These are phyloP conservation scores for Ustilago curta DNA, from an alignment of 1,284 basidiomycete genomes.

Conservation along the genomic window DNA sequence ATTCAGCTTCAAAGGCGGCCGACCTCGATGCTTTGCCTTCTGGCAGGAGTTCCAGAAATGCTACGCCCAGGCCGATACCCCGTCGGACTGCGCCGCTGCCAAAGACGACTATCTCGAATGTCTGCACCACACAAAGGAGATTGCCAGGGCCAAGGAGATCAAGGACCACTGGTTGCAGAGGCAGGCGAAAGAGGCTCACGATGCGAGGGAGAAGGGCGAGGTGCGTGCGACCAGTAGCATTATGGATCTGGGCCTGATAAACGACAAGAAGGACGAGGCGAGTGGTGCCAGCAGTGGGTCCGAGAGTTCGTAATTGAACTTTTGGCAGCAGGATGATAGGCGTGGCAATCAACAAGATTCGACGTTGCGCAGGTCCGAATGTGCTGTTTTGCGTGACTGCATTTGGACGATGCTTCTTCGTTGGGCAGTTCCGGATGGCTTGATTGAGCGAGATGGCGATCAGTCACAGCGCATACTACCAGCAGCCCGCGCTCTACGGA, in stretches of 20 bases:
- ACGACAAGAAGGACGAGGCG: conserved; percentile 8
- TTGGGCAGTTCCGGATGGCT: too few species aligned
- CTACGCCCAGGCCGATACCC: conserved; percentile 84
- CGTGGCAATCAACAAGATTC: too few species aligned
- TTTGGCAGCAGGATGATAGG: too few species aligned
- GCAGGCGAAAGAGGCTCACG: conserved; percentile 55
- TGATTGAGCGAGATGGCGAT: too few species aligned
- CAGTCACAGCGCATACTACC: too few species aligned
- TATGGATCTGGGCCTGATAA: conserved; percentile 58
- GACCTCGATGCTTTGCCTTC: conserved; percentile 88
- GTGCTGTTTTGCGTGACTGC: too few species aligned
- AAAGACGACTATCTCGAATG: conserved; percentile 94
- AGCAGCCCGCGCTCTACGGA: too few species aligned
- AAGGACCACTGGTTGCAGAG: conserved; percentile 61
- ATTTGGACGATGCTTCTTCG: too few species aligned
- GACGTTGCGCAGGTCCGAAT: too few species aligned
- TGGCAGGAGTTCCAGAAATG: conserved; percentile 86
- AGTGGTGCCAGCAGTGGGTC: not conserved
- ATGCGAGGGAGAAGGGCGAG: conserved; percentile 58
- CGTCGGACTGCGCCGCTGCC: conserved; percentile 78
- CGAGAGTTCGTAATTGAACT: conserved; percentile 9
- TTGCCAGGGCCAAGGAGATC: conserved; percentile 60
- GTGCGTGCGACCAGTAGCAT: conserved; percentile 57
- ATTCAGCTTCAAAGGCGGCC: conserved; percentile 79
- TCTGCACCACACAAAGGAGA: conserved; percentile 87